These are phyloP conservation scores for Voacanga thouarsii DNA, from an alignment of 257 asterid species.

Conservation along the genomic window DNA sequence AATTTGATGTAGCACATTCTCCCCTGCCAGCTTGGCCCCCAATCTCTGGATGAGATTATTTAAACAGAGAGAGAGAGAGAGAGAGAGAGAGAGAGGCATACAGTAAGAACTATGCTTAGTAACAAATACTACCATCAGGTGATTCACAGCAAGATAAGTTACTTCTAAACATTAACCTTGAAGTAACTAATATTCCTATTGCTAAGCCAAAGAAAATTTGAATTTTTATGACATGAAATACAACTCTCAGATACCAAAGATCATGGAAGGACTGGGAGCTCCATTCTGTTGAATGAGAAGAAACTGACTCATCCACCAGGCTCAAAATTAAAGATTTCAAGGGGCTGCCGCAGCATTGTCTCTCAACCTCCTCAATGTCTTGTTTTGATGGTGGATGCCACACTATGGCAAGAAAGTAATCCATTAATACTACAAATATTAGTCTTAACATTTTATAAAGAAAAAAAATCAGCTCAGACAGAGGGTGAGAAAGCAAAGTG, in stretches of 20 bases:
- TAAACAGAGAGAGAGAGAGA: neutral
- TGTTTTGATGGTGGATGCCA: conserved; percentile 58
- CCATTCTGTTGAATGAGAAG: conserved; percentile 59
- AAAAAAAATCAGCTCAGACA: neutral
- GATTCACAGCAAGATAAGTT: neutral
- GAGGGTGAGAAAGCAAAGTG: neutral
- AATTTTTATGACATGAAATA: too few relatives aligned
- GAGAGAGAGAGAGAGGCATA: too few relatives aligned
- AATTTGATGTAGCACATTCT: too few relatives aligned
- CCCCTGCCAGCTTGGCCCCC: too few relatives aligned
- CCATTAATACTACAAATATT: neutral
- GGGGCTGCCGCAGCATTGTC: conserved; percentile 30
- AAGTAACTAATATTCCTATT: neutral
- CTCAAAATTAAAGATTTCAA: conserved; percentile 58
- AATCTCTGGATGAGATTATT: too few relatives aligned
- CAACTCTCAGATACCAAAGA: too few relatives aligned
- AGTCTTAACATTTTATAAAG: neutral
- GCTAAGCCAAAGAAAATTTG: neutral
- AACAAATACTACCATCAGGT: neutral
- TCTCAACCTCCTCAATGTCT: conserved; percentile 55
- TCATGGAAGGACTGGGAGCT: conserved; percentile 70
- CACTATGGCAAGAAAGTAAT: conserved; percentile 30
- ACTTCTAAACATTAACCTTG: neutral
- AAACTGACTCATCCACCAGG: conserved; percentile 60
- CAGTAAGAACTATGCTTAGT: neutral